Evolutionary conservation across 2,329 filamentous ascomycete species (phyloP).

Genomic region (Fusarium udum): DNA sequence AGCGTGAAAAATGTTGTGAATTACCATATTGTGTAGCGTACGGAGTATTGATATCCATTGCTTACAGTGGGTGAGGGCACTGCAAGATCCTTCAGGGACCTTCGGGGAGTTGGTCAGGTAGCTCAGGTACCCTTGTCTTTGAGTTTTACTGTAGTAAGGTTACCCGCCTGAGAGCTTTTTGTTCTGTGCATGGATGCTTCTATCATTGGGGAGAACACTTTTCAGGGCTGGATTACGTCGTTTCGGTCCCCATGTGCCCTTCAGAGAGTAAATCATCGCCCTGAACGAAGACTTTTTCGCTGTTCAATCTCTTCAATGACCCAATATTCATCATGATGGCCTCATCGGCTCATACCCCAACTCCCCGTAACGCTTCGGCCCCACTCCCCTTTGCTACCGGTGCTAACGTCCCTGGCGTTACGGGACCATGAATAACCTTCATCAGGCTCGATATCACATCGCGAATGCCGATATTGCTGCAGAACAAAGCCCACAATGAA

Average conservation of each 20-base stretch:
- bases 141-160: neutral
- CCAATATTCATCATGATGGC: slow-evolving; percentile 12
- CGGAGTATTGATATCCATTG: neutral
- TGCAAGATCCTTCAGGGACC: neutral
- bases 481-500: neutral
- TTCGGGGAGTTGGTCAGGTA: slow-evolving; percentile 27
- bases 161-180: neutral
- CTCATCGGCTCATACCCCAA: slow-evolving; percentile 24
- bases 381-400: slow-evolving; percentile 22
- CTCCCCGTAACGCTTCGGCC: slow-evolving; percentile 26
- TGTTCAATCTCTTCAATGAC: neutral
- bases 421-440: neutral
- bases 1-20: neutral
- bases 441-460: neutral
- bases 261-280: neutral
- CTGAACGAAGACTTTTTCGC: too few relatives aligned
- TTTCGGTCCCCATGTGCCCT: neutral
- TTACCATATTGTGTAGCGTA: neutral
- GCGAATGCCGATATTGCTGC: neutral
- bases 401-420: slow-evolving; percentile 5
- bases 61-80: neutral
- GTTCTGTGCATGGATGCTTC: slow-evolving; percentile 17
- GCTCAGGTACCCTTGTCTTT: neutral
- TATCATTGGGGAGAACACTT: slow-evolving; percentile 17
- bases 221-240: neutral